phyloP scores from a whole-genome alignment of 345 rosid genomes.

The Citrus australasica region DNA sequence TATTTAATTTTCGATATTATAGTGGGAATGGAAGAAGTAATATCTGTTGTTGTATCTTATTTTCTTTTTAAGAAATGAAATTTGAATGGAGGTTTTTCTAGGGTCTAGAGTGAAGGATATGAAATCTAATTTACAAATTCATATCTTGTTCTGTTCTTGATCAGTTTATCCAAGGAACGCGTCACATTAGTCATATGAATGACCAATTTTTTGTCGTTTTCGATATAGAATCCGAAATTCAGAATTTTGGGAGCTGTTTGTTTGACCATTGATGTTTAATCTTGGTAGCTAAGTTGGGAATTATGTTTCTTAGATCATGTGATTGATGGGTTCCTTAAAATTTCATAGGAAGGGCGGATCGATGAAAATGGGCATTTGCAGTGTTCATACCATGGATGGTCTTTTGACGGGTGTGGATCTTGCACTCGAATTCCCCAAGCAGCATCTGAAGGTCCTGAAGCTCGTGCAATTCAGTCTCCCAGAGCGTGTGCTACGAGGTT shows the following conservation, averaged over 20 bases:
- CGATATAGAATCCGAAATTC: not conserved
- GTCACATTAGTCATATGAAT: not conserved
- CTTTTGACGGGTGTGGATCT: constrained; percentile 84
- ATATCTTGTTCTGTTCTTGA: not conserved
- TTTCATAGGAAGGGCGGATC: constrained; percentile 78
- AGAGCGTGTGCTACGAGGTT: constrained; percentile 78
- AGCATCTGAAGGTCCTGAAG: constrained; percentile 85
- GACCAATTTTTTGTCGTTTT: not conserved
- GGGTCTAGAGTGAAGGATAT: not conserved
- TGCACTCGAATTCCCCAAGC: constrained; percentile 93
- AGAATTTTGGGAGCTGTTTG: not conserved
- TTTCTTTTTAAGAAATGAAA: not conserved
- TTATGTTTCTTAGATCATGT: not conserved
- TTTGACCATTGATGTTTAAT: not conserved
- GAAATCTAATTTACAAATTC: not conserved
- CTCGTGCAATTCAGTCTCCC: constrained; percentile 75
- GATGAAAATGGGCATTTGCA: constrained; percentile 97
- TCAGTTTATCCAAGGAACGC: not conserved
- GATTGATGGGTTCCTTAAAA: constrained; percentile 3
- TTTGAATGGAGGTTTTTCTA: not conserved
- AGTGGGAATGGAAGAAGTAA: not conserved
- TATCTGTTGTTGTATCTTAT: not conserved
- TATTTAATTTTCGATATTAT: not conserved
- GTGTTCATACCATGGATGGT: constrained; percentile 99
- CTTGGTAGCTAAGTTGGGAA: not conserved